phyloP scores from a whole-genome alignment of 306 rosid genomes.

The Trichosanthes truncata region DNA sequence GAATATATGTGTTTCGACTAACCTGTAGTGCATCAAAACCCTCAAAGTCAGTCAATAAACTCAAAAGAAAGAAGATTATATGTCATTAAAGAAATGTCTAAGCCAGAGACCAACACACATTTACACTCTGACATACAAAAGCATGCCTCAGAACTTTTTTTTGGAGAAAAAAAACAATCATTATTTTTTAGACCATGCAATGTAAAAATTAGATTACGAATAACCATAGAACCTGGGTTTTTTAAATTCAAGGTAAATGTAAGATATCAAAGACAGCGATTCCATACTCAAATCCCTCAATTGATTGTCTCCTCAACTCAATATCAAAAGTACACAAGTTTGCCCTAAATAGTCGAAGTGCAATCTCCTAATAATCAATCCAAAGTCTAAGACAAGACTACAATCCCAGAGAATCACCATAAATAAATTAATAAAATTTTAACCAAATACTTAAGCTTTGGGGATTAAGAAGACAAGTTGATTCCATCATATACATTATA shows the following conservation, averaged over 20 bases:
- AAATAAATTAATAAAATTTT: not conserved
- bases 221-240: not conserved
- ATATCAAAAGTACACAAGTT: not conserved
- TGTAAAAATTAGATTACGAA: not conserved
- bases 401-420: not conserved
- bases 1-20: constrained; percentile 98
- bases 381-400: not conserved
- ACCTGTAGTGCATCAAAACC: constrained; percentile 47
- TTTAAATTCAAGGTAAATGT: not conserved
- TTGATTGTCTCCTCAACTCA: not conserved
- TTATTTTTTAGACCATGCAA: not conserved
- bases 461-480: not conserved
- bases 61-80: constrained; percentile 5
- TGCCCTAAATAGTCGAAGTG: not conserved
- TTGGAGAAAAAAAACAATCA: not conserved
- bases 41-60: constrained; percentile 21
- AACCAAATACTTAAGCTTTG: not conserved
- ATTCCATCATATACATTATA: not conserved
- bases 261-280: not conserved
- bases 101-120: not conserved
- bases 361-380: not conserved
- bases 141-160: not conserved
- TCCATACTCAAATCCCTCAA: not conserved
- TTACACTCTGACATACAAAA: not conserved
- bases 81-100: not conserved